These are phyloP conservation scores for Hypoxylon sp. DNA, from an alignment of 2,329 filamentous ascomycete species.

Conservation along the genomic window DNA sequence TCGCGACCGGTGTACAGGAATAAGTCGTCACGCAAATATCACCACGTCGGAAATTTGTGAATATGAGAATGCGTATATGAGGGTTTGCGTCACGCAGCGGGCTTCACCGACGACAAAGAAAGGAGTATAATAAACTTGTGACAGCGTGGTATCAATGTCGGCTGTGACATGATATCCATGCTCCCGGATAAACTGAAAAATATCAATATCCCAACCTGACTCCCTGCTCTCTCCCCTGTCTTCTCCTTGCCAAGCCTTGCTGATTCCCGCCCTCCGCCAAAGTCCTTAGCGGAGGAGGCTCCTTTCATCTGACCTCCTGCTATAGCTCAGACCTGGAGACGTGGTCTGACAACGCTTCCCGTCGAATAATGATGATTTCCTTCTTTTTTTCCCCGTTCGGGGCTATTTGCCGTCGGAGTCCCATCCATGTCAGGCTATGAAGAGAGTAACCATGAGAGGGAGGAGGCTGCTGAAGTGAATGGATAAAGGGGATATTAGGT, in stretches of 20 bases:
- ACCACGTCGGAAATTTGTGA: background rate
- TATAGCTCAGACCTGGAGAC: background rate
- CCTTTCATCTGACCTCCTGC: background rate
- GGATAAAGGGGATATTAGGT: background rate
- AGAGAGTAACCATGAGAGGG: background rate
- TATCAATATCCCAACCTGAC: too few species aligned
- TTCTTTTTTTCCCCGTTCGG: constrained; percentile 6
- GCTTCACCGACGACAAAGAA: background rate
- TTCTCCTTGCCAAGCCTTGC: too few species aligned
- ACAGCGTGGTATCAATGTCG: constrained; percentile 8
- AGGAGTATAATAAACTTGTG: background rate
- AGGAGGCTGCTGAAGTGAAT: background rate
- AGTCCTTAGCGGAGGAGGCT: background rate
- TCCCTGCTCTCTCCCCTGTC: constrained; percentile 14
- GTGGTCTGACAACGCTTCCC: background rate
- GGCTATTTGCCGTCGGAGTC: constrained; percentile 9
- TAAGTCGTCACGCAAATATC: background rate
- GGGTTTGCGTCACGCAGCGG: background rate
- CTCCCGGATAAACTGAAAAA: constrained; percentile 29
- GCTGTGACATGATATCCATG: constrained; percentile 11
- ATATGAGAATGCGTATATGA: too few species aligned
- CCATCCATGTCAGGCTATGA: constrained; percentile 1
- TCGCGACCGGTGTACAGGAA: background rate
- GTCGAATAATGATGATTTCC: background rate
- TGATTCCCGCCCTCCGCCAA: background rate